A percentile compares a stretch with the other conserved stretches of the same genome.
These are phyloP conservation scores for Vaccinium corymbosum DNA, from an alignment of 148 eudicot genomes.

Conservation along the genomic window DNA sequence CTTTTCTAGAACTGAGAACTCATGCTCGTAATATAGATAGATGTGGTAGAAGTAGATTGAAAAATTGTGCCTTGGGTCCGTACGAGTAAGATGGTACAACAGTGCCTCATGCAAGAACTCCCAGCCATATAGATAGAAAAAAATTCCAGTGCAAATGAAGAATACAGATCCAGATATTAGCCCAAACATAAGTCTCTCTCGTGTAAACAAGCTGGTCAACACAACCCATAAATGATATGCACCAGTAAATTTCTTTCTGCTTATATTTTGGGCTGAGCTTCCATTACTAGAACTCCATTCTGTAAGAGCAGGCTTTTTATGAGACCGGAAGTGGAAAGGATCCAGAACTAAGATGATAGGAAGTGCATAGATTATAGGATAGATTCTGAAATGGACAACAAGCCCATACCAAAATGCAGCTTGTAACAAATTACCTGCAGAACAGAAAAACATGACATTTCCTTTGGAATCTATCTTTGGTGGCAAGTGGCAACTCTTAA, in stretches of 20 bases:
- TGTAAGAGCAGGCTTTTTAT: conserved; percentile 54
- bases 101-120: conserved; percentile 89
- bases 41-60: conserved; percentile 94
- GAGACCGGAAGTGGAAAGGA: conserved; percentile 49
- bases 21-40: conserved; percentile 70
- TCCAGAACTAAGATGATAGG: conserved; percentile 72
- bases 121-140: conserved; percentile 77
- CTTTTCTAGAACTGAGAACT: conserved; percentile 64
- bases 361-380: conserved; percentile 88
- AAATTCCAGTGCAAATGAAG: conserved; percentile 62
- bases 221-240: conserved; percentile 21
- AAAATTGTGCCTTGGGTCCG: conserved; percentile 95
- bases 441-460: background rate
- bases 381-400: conserved; percentile 88
- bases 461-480: background rate
- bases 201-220: conserved; percentile 48
- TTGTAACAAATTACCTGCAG: conserved; percentile 56
- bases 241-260: conserved; percentile 20
- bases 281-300: conserved; percentile 48
- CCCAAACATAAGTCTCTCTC: conserved; percentile 61
- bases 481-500: background rate
- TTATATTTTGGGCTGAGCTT: conserved; percentile 23
- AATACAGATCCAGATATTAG: conserved; percentile 71
- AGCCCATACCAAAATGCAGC: conserved; percentile 97
- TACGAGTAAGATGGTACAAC: conserved; percentile 87